Evolutionary conservation across 1,284 basidiomycete genomes (phyloP).

Genomic region (Apiotrichum domesticum): DNA sequence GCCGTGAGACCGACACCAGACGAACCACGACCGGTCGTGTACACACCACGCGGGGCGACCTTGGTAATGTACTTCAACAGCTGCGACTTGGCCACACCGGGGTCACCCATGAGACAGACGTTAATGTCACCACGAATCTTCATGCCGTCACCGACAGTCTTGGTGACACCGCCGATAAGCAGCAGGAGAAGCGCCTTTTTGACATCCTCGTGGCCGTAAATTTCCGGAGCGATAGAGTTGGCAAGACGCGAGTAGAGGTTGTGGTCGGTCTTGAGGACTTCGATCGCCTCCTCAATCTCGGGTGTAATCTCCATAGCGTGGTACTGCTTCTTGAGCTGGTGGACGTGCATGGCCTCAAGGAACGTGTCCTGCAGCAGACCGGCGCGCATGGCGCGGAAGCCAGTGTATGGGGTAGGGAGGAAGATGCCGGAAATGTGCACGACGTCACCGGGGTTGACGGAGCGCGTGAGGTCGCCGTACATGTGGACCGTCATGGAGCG

Average conservation of each 20-base stretch:
- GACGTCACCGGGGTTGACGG: constrained; percentile 92
- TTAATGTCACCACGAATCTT: constrained; percentile 98
- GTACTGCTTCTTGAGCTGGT: constrained; percentile 98
- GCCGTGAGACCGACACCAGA: constrained; percentile 98
- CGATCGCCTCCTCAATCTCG: constrained; percentile 67
- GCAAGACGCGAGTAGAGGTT: constrained; percentile 63
- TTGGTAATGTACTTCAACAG: constrained; percentile 98
- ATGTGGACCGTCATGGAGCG: constrained; percentile 96
- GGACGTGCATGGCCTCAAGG: constrained; percentile 82
- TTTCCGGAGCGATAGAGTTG: constrained; percentile 87
- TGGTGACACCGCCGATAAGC: constrained; percentile 92
- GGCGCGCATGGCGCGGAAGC: constrained; percentile 82
- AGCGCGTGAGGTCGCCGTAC: constrained; percentile 79
- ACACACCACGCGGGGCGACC: constrained; percentile 93
- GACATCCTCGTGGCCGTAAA: constrained; percentile 95
- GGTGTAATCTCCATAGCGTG: constrained; percentile 87
- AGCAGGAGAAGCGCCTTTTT: constrained; percentile 95
- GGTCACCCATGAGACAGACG: constrained; percentile 98
- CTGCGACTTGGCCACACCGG: constrained; percentile 98
- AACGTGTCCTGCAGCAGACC: constrained; percentile 97
- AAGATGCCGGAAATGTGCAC: constrained; percentile 86
- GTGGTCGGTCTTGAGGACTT: constrained; percentile 66
- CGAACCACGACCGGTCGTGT: constrained; percentile 96
- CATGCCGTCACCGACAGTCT: constrained; percentile 93
- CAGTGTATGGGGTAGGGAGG: constrained; percentile 82